Percentiles rank a stretch among this genome's conserved stretches.
Evolutionary conservation across 2,329 filamentous ascomycete genomes (phyloP).

Genomic region (Mariannaea elegans): DNA sequence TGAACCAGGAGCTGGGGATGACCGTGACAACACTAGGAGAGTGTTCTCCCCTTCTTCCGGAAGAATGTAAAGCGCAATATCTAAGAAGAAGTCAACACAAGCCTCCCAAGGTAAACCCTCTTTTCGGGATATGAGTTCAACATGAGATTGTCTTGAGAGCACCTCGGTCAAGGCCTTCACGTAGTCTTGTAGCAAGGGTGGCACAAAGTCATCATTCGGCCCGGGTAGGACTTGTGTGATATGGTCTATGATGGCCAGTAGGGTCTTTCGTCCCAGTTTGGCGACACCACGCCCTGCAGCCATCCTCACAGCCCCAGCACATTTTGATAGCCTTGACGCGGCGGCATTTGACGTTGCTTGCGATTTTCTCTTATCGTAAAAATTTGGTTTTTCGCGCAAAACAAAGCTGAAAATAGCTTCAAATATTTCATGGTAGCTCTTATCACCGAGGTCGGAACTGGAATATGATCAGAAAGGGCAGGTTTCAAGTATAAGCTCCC

Average conservation of each 20-base stretch:
- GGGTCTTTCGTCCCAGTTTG: slow-evolving; percentile 77
- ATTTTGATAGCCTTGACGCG: slow-evolving; percentile 69
- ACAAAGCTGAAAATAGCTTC: slow-evolving; percentile 80
- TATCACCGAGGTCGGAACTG: slow-evolving; percentile 69
- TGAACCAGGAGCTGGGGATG: slow-evolving; percentile 57
- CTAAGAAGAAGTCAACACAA: slow-evolving; percentile 76
- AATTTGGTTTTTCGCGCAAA: slow-evolving; percentile 72
- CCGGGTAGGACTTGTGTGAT: slow-evolving; percentile 78
- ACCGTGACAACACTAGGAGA: slow-evolving; percentile 46
- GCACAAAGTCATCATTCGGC: slow-evolving; percentile 68
- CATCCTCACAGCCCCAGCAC: slow-evolving; percentile 75
- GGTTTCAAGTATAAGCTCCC: not conserved
- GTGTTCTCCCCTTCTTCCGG: slow-evolving; percentile 52
- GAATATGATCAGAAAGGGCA: not conserved
- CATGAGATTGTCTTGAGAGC: slow-evolving; percentile 77
- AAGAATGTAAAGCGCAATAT: slow-evolving; percentile 62
- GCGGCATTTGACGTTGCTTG: slow-evolving; percentile 56
- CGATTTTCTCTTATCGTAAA: slow-evolving; percentile 63
- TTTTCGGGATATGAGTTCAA: slow-evolving; percentile 75
- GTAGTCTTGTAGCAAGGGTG: slow-evolving; percentile 79
- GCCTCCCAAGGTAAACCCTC: slow-evolving; percentile 71
- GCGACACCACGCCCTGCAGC: slow-evolving; percentile 74
- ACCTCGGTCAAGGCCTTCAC: slow-evolving; percentile 77
- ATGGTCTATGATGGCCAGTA: slow-evolving; percentile 82
- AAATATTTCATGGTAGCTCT: slow-evolving; percentile 82